These are phyloP conservation scores for Pleoardoris graminearum DNA, from an alignment of 2,329 filamentous ascomycete genomes.

Conservation along the genomic window DNA sequence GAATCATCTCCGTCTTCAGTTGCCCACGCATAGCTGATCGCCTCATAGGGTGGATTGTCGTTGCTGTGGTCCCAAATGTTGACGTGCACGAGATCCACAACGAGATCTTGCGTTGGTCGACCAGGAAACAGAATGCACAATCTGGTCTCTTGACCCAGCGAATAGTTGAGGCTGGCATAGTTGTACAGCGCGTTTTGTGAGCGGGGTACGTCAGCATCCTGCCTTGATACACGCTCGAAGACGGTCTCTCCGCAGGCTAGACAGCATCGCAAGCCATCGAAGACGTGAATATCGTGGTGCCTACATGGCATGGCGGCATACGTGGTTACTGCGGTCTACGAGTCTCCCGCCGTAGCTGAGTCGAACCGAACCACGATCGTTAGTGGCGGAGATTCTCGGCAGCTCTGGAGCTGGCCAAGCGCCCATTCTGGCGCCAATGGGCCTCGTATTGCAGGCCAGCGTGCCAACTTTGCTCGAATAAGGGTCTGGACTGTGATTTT, in stretches of 20 bases:
- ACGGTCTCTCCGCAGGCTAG: conserved; percentile 17
- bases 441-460: too few species aligned
- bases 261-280: conserved; percentile 18
- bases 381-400: too few species aligned
- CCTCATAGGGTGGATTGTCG: conserved; percentile 19
- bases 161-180: conserved; percentile 13
- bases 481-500: too few species aligned
- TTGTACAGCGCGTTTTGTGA: conserved; percentile 3
- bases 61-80: conserved; percentile 3
- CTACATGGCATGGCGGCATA: conserved; percentile 5
- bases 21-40: conserved; percentile 29
- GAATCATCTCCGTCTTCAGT: conserved; percentile 6
- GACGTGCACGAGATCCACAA: conserved; percentile 8
- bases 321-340: neutral
- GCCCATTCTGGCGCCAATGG: too few species aligned
- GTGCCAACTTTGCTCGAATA: too few species aligned
- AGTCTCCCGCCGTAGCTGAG: neutral
- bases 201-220: neutral
- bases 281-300: conserved; percentile 18
- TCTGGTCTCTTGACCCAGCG: conserved; percentile 9
- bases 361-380: too few species aligned
- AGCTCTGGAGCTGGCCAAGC: too few species aligned
- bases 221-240: conserved; percentile 1
- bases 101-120: neutral
- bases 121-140: conserved; percentile 8